Evolutionary conservation across 192 early-diverging fungal species (phyloP).

Genomic region (Coemansia sp.): DNA sequence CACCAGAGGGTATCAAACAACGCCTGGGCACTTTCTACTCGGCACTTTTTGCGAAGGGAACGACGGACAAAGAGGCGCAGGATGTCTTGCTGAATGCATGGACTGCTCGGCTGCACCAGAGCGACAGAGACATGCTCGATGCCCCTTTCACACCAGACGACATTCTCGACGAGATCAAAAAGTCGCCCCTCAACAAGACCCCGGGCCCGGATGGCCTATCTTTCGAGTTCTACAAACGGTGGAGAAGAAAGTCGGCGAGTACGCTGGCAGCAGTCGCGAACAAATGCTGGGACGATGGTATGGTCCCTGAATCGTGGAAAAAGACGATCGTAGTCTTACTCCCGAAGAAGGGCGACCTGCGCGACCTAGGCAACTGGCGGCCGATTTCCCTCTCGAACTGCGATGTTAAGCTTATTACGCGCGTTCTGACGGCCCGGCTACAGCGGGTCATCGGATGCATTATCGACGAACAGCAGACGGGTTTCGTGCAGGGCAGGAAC

Average conservation of each 20-base stretch:
- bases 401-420: constrained; percentile 6
- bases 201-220: constrained; percentile 9
- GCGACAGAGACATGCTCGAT: neutral
- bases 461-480: neutral
- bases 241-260: neutral
- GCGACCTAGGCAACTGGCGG: constrained; percentile 4
- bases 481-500: neutral
- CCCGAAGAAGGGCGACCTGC: constrained; percentile 13
- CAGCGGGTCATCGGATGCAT: neutral
- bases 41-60: neutral
- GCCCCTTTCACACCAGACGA: neutral
- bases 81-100: neutral
- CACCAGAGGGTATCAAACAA: neutral
- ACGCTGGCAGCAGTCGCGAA: neutral
- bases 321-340: neutral
- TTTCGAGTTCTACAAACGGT: constrained; percentile 5
- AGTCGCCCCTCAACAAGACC: neutral
- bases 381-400: constrained; percentile 4
- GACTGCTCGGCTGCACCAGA: neutral
- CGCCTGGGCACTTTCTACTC: neutral
- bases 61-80: neutral
- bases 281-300: neutral
- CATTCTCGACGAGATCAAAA: neutral
- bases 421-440: neutral
- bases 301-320: constrained; percentile 1